A percentile compares a stretch with the other conserved stretches of the same genome.
Evolutionary conservation across 1,284 basidiomycete genomes (phyloP).

Genomic region (Cyathus olla): DNA sequence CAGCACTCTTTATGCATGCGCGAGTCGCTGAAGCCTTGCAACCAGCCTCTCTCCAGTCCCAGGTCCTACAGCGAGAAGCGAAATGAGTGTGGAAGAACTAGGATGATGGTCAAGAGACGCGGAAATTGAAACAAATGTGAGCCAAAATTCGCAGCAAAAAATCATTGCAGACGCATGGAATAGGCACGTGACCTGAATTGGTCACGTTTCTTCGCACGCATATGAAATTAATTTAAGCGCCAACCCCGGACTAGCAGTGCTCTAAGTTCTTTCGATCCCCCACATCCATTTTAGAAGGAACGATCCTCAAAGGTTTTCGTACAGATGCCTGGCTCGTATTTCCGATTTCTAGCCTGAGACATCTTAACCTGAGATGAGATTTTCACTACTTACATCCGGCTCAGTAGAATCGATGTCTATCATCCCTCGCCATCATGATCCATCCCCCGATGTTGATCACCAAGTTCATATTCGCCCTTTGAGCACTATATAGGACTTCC

Average conservation of each 20-base stretch:
- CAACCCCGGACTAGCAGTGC: background rate
- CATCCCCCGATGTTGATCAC: background rate
- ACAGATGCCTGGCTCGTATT: background rate
- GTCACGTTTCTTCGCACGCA: background rate
- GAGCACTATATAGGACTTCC: background rate
- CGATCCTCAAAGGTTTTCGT: background rate
- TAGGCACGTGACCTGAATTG: background rate
- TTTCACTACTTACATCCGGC: background rate
- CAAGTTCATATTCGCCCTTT: background rate
- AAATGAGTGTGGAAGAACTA: background rate
- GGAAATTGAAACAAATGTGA: too few relatives aligned
- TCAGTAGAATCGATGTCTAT: background rate
- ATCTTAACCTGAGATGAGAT: background rate
- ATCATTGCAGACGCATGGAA: background rate
- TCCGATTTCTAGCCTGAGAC: background rate
- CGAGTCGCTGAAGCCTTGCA: slow-evolving; percentile 29
- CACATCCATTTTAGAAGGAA: background rate
- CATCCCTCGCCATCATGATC: background rate
- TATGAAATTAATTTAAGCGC: background rate
- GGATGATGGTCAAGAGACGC: too few relatives aligned
- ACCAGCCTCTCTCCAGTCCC: slow-evolving; percentile 16
- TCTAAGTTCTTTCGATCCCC: background rate
- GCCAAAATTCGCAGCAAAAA: too few relatives aligned
- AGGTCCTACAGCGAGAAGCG: slow-evolving; percentile 3
- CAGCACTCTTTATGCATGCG: slow-evolving; percentile 62